A percentile compares a stretch with the other conserved stretches of the same genome.
These are phyloP conservation scores for Kwoniella bestiolae DNA, from an alignment of 768 basidiomycete genomes.

Conservation along the genomic window DNA sequence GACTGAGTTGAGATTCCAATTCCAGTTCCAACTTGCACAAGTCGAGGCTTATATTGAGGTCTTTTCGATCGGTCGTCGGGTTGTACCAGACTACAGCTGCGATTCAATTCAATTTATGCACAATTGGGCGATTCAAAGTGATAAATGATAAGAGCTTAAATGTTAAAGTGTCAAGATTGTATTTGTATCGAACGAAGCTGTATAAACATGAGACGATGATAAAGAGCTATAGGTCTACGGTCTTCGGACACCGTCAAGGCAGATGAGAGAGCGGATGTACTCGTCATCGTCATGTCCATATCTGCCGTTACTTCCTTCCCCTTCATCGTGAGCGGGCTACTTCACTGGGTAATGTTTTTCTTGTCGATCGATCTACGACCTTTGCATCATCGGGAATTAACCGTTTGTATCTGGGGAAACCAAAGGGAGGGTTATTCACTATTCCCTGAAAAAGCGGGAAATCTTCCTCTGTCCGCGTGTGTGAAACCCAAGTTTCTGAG, in stretches of 20 bases:
- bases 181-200: not conserved
- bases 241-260: not conserved
- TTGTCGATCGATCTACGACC: constrained; percentile 12
- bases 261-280: not conserved
- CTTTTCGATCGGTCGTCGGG: too few relatives aligned
- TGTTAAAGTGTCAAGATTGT: not conserved
- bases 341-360: not conserved
- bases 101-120: not conserved
- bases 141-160: not conserved
- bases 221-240: not conserved
- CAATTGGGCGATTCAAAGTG: not conserved
- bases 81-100: too few relatives aligned
- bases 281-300: constrained; percentile 8
- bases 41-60: too few relatives aligned
- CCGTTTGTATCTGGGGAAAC: too few relatives aligned
- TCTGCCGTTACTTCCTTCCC: too few relatives aligned
- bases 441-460: constrained; percentile 7
- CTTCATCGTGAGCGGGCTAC: not conserved
- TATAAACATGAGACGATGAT: not conserved
- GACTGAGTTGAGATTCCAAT: too few relatives aligned
- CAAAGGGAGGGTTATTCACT: too few relatives aligned
- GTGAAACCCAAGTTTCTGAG: not conserved
- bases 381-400: constrained; percentile 12
- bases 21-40: too few relatives aligned
- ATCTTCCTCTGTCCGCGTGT: constrained; percentile 1